Conservation (phyloP, 2,329 filamentous ascomycete species). For the Apiospora pterosperma region DNA sequence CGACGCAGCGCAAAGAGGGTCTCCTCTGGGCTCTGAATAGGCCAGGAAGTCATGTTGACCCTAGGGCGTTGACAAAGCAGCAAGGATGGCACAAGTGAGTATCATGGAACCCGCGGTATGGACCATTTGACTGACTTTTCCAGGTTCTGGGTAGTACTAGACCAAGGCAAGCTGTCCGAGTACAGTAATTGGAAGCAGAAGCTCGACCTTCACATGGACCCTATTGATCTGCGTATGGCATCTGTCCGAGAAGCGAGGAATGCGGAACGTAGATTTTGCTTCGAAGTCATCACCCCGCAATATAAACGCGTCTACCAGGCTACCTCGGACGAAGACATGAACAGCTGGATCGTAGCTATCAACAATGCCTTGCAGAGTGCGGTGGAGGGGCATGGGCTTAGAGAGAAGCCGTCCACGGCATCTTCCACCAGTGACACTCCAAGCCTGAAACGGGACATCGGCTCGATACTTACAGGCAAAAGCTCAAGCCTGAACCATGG, state of each 20-base stretch:
- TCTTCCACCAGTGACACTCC: conserved; percentile 43
- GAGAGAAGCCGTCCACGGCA: conserved; percentile 43
- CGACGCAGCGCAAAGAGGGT: conserved; percentile 83
- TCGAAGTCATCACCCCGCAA: conserved; percentile 95
- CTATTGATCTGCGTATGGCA: conserved; percentile 94
- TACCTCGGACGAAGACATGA: conserved; percentile 97
- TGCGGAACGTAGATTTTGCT: conserved; percentile 92
- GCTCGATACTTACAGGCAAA: conserved; percentile 89
- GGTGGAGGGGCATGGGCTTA: conserved; percentile 73
- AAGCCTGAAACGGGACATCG: conserved; percentile 78
- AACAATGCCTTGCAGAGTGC: conserved; percentile 97
- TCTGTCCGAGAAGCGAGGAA: conserved; percentile 95
- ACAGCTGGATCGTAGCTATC: conserved; percentile 91
- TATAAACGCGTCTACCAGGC: conserved; percentile 97
- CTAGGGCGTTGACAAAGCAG: conserved; percentile 92
- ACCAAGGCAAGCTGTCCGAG: conserved; percentile 93
- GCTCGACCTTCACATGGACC: conserved; percentile 94
- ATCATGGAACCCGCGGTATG: background rate
- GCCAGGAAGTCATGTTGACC: conserved; percentile 91
- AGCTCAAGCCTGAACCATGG: conserved; percentile 63
- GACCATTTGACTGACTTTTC: background rate
- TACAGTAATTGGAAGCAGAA: conserved; percentile 99
- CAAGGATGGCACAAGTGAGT: conserved; percentile 97
- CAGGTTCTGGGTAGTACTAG: conserved; percentile 97
- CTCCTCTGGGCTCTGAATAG: conserved; percentile 91